Conservation (phyloP, 208 protist species). For the Tritrichomonas foetus region DNA sequence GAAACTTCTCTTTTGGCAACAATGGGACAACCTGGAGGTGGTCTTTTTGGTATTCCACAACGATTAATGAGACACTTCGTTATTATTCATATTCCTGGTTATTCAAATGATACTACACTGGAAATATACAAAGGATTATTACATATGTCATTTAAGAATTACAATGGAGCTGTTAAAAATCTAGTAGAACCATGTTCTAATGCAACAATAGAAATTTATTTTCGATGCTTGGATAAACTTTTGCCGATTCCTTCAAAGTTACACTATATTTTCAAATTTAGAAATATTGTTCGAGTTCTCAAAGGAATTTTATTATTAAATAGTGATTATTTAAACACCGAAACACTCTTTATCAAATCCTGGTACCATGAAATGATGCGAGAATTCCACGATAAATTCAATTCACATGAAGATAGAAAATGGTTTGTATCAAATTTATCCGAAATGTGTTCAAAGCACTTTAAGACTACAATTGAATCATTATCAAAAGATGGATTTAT, state of each 20-base stretch:
- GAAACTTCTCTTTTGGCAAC: slow-evolving; percentile 83
- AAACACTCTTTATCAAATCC: slow-evolving; percentile 61
- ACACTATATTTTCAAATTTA: slow-evolving; percentile 97
- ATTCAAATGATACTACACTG: slow-evolving; percentile 44
- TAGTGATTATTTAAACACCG: slow-evolving; percentile 41
- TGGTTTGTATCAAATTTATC: slow-evolving; percentile 64
- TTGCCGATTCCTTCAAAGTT: slow-evolving; percentile 84
- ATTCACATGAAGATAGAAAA: slow-evolving; percentile 73
- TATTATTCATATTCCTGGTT: slow-evolving; percentile 53
- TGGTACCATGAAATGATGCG: slow-evolving; percentile 88
- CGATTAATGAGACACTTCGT: slow-evolving; percentile 96
- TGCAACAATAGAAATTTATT: slow-evolving; percentile 58
- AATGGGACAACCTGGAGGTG: slow-evolving; percentile 85
- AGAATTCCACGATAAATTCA: slow-evolving; percentile 90
- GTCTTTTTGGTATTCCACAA: slow-evolving; percentile 82
- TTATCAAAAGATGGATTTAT: slow-evolving; percentile 40
- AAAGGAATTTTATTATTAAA: slow-evolving; percentile 44
- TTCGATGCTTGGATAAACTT: slow-evolving; percentile 57
- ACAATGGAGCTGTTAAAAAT: slow-evolving; percentile 63
- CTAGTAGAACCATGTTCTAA: background rate
- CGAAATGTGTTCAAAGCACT: background rate
- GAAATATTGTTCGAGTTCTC: slow-evolving; percentile 85
- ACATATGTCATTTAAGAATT: slow-evolving; percentile 52
- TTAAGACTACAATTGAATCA: background rate
- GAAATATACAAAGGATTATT: slow-evolving; percentile 63